Conservation (phyloP, 1,139 yeast genomes). For the Pichia sp. region DNA sequence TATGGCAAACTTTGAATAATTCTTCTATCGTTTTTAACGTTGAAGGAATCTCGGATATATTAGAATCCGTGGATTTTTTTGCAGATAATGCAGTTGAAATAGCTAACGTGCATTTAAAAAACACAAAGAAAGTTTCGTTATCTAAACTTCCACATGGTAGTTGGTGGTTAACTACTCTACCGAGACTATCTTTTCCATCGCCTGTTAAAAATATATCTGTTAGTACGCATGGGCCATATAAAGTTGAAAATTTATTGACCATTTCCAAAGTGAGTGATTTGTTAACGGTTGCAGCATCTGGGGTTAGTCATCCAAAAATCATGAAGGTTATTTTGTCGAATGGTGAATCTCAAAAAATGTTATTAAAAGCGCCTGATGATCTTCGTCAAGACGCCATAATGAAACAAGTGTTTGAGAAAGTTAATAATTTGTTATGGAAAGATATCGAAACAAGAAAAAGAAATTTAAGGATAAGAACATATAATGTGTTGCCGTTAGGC, state of each 20-base stretch:
- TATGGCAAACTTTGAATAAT: slow-evolving; percentile 34
- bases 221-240: slow-evolving; percentile 40
- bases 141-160: slow-evolving; percentile 33
- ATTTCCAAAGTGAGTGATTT: slow-evolving; percentile 41
- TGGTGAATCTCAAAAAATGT: slow-evolving; percentile 52
- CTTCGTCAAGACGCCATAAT: slow-evolving; percentile 91
- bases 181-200: slow-evolving; percentile 47
- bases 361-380: slow-evolving; percentile 85
- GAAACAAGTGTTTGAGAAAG: slow-evolving; percentile 94
- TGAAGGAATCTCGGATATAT: slow-evolving; percentile 20
- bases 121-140: slow-evolving; percentile 20
- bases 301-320: slow-evolving; percentile 83
- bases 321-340: slow-evolving; percentile 46
- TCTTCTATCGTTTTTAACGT: slow-evolving; percentile 14
- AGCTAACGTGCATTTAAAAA: slow-evolving; percentile 39
- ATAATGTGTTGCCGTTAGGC: slow-evolving; percentile 85
- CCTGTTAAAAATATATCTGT: slow-evolving; percentile 54
- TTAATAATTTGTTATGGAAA: slow-evolving; percentile 57
- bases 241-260: slow-evolving; percentile 35
- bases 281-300: slow-evolving; percentile 63
- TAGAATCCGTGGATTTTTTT: slow-evolving; percentile 41
- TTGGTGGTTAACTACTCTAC: slow-evolving; percentile 53
- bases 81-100: slow-evolving; percentile 46
- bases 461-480: slow-evolving; percentile 64
- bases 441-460: slow-evolving; percentile 55